These are phyloP conservation scores for Myrmaecium sp. DNA, from an alignment of 2,329 filamentous ascomycete species.

Conservation along the genomic window DNA sequence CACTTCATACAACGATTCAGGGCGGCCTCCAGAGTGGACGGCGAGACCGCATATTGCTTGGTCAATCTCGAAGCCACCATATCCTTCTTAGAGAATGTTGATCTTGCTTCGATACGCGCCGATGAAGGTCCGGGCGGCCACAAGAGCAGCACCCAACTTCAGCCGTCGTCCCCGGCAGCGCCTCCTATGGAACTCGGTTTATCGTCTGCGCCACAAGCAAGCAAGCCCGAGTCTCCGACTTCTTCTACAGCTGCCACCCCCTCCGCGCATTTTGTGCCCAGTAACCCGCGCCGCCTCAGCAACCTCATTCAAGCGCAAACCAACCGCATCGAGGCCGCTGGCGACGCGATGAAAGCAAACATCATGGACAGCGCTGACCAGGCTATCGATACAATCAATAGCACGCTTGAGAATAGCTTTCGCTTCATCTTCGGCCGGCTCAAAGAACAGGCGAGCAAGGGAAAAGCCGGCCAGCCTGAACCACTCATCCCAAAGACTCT, in stretches of 20 bases:
- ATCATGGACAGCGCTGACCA: constrained; percentile 75
- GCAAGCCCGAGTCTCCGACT: constrained; percentile 9
- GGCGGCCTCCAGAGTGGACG: constrained; percentile 69
- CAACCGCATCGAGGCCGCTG: constrained; percentile 63
- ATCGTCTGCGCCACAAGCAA: constrained; percentile 19
- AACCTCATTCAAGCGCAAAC: constrained; percentile 75
- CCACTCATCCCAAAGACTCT: constrained; percentile 66
- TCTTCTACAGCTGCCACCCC: constrained; percentile 17
- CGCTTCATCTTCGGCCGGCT: constrained; percentile 83
- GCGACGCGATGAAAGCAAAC: constrained; percentile 55
- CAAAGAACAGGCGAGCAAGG: constrained; percentile 45
- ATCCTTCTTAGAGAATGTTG: constrained; percentile 87
- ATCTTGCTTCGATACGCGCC: constrained; percentile 70
- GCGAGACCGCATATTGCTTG: constrained; percentile 88
- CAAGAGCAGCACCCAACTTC: constrained; percentile 34
- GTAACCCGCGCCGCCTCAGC: constrained; percentile 47
- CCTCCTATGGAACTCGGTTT: constrained; percentile 24
- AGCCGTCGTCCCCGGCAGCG: constrained; percentile 14
- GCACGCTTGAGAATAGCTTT: constrained; percentile 78
- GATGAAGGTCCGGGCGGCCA: constrained; percentile 58
- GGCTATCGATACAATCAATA: constrained; percentile 79
- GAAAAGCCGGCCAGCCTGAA: constrained; percentile 13
- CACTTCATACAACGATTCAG: constrained; percentile 88
- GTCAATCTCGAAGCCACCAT: constrained; percentile 93
- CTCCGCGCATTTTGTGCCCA: constrained; percentile 3